Percentiles rank a stretch among this genome's conserved stretches.
Evolutionary conservation across 345 rosid genomes (phyloP).

Genomic region (Erodium maritimum): DNA sequence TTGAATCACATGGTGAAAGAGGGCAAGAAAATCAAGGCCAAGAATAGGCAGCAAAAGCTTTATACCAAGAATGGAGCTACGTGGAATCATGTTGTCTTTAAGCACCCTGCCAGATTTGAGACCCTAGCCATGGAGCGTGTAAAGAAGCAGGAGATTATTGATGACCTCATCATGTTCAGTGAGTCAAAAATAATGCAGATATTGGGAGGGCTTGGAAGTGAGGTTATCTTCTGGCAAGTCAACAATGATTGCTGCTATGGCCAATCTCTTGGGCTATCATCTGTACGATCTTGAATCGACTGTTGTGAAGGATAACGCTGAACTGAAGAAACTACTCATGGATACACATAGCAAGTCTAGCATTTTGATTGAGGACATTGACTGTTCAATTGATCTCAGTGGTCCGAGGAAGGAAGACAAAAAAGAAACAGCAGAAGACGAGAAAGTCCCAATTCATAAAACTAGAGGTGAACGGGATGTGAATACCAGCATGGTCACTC

Average conservation of each 20-base stretch:
- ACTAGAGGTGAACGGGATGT: slow-evolving; percentile 7
- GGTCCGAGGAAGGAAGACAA: slow-evolving; percentile 18
- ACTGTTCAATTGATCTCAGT: slow-evolving; percentile 30
- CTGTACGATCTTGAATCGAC: slow-evolving; percentile 28
- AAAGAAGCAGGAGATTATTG: slow-evolving; percentile 23
- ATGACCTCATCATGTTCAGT: slow-evolving; percentile 22
- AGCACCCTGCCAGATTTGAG: slow-evolving; percentile 30
- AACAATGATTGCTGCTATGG: slow-evolving; percentile 29
- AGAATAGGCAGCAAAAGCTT: slow-evolving; percentile 39
- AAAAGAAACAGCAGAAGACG: slow-evolving; percentile 11
- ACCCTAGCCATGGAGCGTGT: slow-evolving; percentile 25
- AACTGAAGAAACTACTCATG: slow-evolving; percentile 23
- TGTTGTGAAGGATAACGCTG: slow-evolving; percentile 27
- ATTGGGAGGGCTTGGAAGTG: slow-evolving; percentile 37
- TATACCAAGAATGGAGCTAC: slow-evolving; percentile 22
- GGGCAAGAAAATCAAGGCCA: slow-evolving; percentile 30
- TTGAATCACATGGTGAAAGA: slow-evolving; percentile 27
- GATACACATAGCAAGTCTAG: slow-evolving; percentile 23
- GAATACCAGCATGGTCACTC: slow-evolving; percentile 26
- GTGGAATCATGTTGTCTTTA: slow-evolving; percentile 23
- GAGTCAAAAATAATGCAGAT: slow-evolving; percentile 14
- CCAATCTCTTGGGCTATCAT: slow-evolving; percentile 27
- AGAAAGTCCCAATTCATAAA: neutral
- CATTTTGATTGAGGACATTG: slow-evolving; percentile 33
- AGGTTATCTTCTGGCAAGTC: slow-evolving; percentile 35